Evolutionary conservation across 108 stramenopile genomes (phyloP), one percentile per base, ranked within the genome.

Genomic region (Cyclotella choctawhatcheeana): DNA sequence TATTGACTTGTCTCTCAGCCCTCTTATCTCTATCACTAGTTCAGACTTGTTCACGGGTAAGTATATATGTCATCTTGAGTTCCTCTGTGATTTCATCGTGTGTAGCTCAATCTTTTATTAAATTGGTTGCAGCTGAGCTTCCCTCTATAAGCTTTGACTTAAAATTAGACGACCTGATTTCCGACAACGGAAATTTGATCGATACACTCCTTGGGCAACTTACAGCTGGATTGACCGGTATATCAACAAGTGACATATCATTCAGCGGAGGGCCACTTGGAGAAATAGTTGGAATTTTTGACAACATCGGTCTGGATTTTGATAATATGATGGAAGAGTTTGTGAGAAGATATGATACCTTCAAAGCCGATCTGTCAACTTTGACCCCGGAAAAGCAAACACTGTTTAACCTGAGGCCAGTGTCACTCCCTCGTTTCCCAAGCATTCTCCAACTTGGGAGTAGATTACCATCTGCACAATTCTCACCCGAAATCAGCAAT

Each of bases 371-470:
- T 33, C 35, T 60, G 16, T 20, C 16, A n/a, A n/a, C n/a, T n/a
- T n/a, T n/a, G n/a, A n/a, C n/a, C n/a, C n/a, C n/a, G n/a, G n/a
- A n/a, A n/a, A n/a, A n/a, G n/a, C 21, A 55, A 33, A 25, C 0
- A 26, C 21, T 74, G 64, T 50, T 59, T 22, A 54, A 64, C 33
- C 64, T 74, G 37, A 65, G 58, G 33, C 73, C 73, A 51, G 37
- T 44, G 12, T 66, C 64, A 2, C 31, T 71, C 20, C 61, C 52
- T 21, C 58, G 20, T 2, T 65, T 64, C 17, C 73, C 73, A 13
- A 32, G 34, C 27, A 22, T 74, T 5, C 64, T 74, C 13, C 73
- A 74, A 59, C 31, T 74, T 27, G 73, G 73, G 10, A 74, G 73
- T 58, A 74, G 58, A 31, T 53, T 53, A 22, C 26, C 64, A 37